Conservation (phyloP, 1,284 basidiomycete species). For the Entoloma clypeatum region DNA sequence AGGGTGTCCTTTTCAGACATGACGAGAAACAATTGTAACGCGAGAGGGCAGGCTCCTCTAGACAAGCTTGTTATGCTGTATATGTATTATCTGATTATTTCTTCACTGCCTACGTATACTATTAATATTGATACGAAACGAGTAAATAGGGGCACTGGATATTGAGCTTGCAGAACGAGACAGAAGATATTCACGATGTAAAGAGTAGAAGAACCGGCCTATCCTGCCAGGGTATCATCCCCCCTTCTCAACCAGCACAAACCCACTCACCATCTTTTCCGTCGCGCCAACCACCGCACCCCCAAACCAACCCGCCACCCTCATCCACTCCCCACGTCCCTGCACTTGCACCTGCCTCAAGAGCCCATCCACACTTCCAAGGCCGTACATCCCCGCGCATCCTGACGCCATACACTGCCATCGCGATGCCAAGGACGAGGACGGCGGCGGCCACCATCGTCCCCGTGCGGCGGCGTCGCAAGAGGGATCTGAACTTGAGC, state of each 20-base stretch:
- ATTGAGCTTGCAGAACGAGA: too few relatives aligned
- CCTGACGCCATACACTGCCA: conserved; percentile 55
- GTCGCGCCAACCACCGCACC: conserved; percentile 36
- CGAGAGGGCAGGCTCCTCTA: too few relatives aligned
- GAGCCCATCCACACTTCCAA: conserved; percentile 9
- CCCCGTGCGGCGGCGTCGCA: conserved; percentile 27
- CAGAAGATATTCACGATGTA: too few relatives aligned
- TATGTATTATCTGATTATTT: too few relatives aligned
- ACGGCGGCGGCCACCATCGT: conserved; percentile 60
- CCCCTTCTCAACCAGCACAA: conserved; percentile 5
- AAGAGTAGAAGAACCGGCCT: too few relatives aligned
- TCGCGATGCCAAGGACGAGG: conserved; percentile 61
- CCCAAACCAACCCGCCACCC: conserved; percentile 28
- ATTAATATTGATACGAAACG: too few relatives aligned
- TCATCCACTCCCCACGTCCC: conserved; percentile 16
- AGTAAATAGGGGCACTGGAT: too few relatives aligned
- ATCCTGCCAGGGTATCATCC: too few relatives aligned
- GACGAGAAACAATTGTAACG: too few relatives aligned
- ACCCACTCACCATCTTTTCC: conserved; percentile 29
- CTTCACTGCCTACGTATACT: too few relatives aligned
- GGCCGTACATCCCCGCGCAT: conserved; percentile 13
- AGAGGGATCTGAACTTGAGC: conserved; percentile 24
- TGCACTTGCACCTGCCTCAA: conserved; percentile 5
- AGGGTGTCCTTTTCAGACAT: too few relatives aligned
- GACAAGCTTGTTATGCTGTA: too few relatives aligned